Base-by-base conservation (phyloP, 148 eudicot species). In the Rhododendron simsii region DNA sequence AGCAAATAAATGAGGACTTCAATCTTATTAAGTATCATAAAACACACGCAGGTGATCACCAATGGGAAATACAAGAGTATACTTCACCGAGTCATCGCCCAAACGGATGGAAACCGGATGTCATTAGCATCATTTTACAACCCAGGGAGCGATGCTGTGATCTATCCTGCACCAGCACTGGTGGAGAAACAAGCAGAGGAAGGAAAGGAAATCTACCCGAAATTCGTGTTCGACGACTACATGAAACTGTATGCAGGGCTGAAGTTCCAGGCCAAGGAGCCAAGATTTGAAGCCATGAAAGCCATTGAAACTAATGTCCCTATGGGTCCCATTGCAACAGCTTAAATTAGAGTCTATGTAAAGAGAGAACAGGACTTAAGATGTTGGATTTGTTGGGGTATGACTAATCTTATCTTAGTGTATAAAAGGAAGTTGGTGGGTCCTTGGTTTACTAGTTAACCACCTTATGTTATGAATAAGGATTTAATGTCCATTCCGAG, bases 251-350 rank as follows among this genome's bases (percentile, higher is more conserved):
- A 92, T 87, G 86, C 92, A 8, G 87, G 87, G 1, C 85, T 90
- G 16, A 92, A 92, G 88, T 92, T 92, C 83, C 93, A 94, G 85
- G 93, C 92, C 45, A 94, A 94, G 86, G 95, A 94, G 78, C 95
- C 98, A 67, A 89, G 98, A 78, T 94, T 94, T 86, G 95, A 93
- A 88, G 89, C 90, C 55, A 93, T 94, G 92, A 94, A 94, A 87
- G 85, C 93, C 65, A 11, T 91, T 76, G 91, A 85, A 84, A 78
- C 65, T 82, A 73, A 37, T 23, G 88, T 73, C 20, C 82, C 51
- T 21, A 41, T 88, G 71, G 91, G 85, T 35, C 87, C 92, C 5
- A 84, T 90, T 41, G 89, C 90, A 53, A 87, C 89, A 74, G 92
- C 89, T 80, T 90, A 81, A 87, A 35, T 51, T 53, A 1, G 53